Percentiles rank a stretch among this genome's conserved stretches.
These are phyloP conservation scores for Rhynchosporium agropyri DNA, from an alignment of 2,329 filamentous ascomycete species.

Conservation along the genomic window DNA sequence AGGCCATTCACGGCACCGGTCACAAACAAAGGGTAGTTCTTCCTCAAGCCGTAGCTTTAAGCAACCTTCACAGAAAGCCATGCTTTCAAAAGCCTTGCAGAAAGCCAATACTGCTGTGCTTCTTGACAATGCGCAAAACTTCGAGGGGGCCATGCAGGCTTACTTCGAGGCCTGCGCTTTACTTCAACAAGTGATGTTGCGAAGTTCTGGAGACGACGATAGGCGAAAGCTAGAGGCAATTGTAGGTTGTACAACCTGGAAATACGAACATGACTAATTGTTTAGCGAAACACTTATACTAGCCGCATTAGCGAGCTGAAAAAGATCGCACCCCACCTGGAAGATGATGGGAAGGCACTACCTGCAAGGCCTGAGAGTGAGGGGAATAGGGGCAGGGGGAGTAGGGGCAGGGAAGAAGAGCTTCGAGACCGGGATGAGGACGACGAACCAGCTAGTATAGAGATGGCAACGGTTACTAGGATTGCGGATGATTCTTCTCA, in stretches of 20 bases:
- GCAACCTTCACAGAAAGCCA: slow-evolving; percentile 81
- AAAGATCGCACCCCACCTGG: slow-evolving; percentile 63
- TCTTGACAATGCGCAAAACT: slow-evolving; percentile 94
- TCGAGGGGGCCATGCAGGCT: slow-evolving; percentile 85
- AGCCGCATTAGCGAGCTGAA: slow-evolving; percentile 86
- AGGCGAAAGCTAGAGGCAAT: slow-evolving; percentile 90
- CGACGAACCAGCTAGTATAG: slow-evolving; percentile 51
- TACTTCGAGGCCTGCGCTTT: slow-evolving; percentile 90
- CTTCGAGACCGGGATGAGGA: slow-evolving; percentile 43
- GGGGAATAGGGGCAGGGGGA: slow-evolving; percentile 47
- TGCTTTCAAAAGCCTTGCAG: slow-evolving; percentile 93
- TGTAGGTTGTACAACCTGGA: slow-evolving; percentile 56
- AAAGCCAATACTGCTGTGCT: slow-evolving; percentile 96
- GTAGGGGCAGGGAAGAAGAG: slow-evolving; percentile 52
- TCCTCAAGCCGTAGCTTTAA: slow-evolving; percentile 44
- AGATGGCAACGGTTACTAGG: slow-evolving; percentile 56
- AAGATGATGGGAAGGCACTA: slow-evolving; percentile 70
- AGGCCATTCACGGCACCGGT: slow-evolving; percentile 51
- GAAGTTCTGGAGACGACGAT: slow-evolving; percentile 84
- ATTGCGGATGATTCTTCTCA: slow-evolving; percentile 49
- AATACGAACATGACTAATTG: slow-evolving; percentile 28
- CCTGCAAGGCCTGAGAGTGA: slow-evolving; percentile 70
- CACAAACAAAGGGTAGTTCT: slow-evolving; percentile 50
- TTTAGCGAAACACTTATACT: slow-evolving; percentile 82
- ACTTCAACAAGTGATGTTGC: slow-evolving; percentile 82